Percentiles rank a stretch among this genome's conserved stretches.
Conservation (phyloP, 768 basidiomycete species). For the Auricularia auricula-judae region DNA sequence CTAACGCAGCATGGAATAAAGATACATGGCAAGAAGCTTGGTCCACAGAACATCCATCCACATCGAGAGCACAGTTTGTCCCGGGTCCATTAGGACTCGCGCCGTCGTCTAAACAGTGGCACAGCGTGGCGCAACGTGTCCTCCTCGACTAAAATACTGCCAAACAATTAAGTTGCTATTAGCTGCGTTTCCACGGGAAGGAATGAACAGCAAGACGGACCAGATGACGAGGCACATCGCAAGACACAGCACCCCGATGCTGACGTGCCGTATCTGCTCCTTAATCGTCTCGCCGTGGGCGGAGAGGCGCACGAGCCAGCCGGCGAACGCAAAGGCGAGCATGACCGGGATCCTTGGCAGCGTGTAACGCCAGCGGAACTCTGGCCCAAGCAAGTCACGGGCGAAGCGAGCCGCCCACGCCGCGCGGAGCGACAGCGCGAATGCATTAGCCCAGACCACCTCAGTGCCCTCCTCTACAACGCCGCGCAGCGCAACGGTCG, state of each 20-base stretch:
- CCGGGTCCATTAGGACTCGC: background rate
- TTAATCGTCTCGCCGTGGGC: background rate
- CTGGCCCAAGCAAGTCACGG: conserved; percentile 33
- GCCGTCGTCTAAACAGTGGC: background rate
- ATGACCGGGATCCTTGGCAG: background rate
- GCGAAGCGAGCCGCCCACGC: conserved; percentile 44
- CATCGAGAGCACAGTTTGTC: too few species aligned
- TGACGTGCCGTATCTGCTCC: conserved; percentile 3
- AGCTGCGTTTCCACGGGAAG: background rate
- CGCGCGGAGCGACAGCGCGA: conserved; percentile 53
- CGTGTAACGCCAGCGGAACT: conserved; percentile 12
- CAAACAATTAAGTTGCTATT: too few species aligned
- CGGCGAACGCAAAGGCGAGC: conserved; percentile 2
- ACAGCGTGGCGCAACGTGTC: background rate
- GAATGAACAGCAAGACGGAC: background rate
- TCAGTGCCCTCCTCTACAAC: conserved; percentile 43
- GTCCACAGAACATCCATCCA: too few species aligned
- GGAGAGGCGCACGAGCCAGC: background rate
- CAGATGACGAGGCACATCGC: conserved; percentile 3
- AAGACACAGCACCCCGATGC: conserved; percentile 3
- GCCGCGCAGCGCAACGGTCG: conserved; percentile 35
- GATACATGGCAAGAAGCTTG: too few species aligned
- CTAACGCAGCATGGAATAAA: too few species aligned
- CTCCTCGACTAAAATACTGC: background rate
- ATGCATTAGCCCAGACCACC: conserved; percentile 67